These are phyloP conservation scores for Nowakowskiella sp. DNA, from an alignment of 192 early-diverging fungal species.

Conservation along the genomic window DNA sequence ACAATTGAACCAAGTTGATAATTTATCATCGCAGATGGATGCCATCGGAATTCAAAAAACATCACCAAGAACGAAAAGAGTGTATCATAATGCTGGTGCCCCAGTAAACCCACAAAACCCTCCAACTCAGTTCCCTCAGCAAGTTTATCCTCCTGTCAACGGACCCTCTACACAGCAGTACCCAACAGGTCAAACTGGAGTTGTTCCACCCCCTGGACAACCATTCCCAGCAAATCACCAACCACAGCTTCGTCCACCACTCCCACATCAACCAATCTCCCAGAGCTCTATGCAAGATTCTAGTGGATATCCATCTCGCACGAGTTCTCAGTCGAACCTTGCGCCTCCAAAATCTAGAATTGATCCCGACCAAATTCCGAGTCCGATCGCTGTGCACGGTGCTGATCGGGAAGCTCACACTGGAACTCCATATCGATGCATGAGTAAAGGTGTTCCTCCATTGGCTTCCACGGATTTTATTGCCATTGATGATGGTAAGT, in stretches of 20 bases:
- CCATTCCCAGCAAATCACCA: not conserved
- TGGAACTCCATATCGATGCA: constrained; percentile 64
- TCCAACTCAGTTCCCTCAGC: too few species aligned
- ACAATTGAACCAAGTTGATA: too few species aligned
- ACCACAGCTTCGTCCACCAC: constrained; percentile 3
- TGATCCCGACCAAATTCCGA: constrained; percentile 91
- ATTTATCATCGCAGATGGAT: too few species aligned
- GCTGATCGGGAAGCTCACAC: constrained; percentile 67
- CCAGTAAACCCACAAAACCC: too few species aligned
- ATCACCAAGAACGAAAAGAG: too few species aligned
- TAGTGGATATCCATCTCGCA: not conserved
- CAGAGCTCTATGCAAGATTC: not conserved
- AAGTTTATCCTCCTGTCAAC: too few species aligned
- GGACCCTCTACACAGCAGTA: too few species aligned
- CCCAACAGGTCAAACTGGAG: too few species aligned
- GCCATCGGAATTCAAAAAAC: too few species aligned
- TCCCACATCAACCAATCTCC: constrained; percentile 2
- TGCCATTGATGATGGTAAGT: constrained; percentile 77
- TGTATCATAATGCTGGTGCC: too few species aligned
- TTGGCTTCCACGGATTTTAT: constrained; percentile 71
- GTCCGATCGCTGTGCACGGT: constrained; percentile 75
- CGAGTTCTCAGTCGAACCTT: not conserved
- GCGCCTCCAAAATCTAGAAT: constrained; percentile 49
- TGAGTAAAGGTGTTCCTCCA: constrained; percentile 60
- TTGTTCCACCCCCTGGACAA: not conserved